phyloP scores from a whole-genome alignment of 163 green algal species.

The Chloroidium sp. region DNA sequence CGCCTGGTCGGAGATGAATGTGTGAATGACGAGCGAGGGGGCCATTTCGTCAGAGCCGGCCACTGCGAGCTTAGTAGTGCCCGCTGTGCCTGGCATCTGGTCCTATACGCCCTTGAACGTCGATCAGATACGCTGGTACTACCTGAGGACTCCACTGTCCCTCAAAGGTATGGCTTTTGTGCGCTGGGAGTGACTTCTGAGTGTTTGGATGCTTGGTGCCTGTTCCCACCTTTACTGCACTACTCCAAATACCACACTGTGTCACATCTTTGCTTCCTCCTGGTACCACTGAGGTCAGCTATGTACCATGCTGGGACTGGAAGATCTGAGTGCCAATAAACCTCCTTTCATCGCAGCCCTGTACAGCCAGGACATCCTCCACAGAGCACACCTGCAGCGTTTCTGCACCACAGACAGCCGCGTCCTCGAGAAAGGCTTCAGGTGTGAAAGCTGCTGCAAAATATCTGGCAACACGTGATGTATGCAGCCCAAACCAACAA shows the following conservation, averaged over 20 bases:
- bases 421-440: constrained; percentile 27
- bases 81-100: not conserved
- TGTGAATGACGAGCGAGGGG: too few species aligned
- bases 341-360: constrained; percentile 65
- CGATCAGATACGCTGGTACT: not conserved
- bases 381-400: constrained; percentile 29
- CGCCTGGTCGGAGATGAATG: too few species aligned
- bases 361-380: constrained; percentile 25
- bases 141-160: not conserved
- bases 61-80: too few species aligned
- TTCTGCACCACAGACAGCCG: constrained; percentile 37
- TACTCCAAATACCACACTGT: too few species aligned
- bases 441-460: not conserved
- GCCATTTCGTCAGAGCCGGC: too few species aligned
- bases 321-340: constrained; percentile 81
- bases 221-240: not conserved
- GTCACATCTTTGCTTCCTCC: too few species aligned
- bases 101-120: not conserved
- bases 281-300: not conserved
- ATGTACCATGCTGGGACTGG: constrained; percentile 30
- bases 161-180: not conserved
- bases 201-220: not conserved
- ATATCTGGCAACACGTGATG: not conserved
- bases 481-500: not conserved
- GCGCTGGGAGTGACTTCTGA: not conserved